A percentile compares a stretch with the other conserved stretches of the same genome.
phyloP scores from a whole-genome alignment of 352 stramenopile species.

The Phytophthora vignae region DNA sequence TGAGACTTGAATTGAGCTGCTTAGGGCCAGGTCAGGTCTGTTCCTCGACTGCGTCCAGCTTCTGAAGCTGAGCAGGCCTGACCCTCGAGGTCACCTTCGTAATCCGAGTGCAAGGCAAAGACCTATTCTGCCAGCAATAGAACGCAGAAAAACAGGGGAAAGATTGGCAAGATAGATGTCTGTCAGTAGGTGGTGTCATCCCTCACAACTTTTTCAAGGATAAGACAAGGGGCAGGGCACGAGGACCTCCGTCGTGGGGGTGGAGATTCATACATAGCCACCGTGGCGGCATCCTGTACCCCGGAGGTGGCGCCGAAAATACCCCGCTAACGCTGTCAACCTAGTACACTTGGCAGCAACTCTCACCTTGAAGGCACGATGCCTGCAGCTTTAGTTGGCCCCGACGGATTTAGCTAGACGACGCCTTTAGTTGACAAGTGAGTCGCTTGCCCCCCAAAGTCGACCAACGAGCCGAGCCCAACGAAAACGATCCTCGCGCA shows the following conservation, averaged over 20 bases:
- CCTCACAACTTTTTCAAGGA: constrained; percentile 18
- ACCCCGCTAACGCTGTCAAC: constrained; percentile 1
- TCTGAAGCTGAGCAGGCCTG: constrained; percentile 20
- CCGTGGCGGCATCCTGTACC: constrained; percentile 17
- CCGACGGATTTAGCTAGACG: constrained; percentile 16
- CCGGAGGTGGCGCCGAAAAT: constrained; percentile 10
- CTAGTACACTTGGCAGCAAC: constrained; percentile 2
- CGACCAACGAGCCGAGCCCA: neutral
- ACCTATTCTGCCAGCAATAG: constrained; percentile 39
- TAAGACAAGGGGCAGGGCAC: constrained; percentile 30
- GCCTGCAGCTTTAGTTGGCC: neutral
- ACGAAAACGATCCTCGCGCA: constrained; percentile 1
- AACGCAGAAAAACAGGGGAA: constrained; percentile 33
- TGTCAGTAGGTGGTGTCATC: constrained; percentile 23
- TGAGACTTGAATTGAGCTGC: constrained; percentile 31
- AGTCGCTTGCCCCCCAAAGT: neutral
- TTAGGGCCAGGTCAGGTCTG: constrained; percentile 42
- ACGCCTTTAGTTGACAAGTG: constrained; percentile 1
- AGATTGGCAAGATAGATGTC: constrained; percentile 31
- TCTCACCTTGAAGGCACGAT: constrained; percentile 17
- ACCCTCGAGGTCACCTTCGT: constrained; percentile 2
- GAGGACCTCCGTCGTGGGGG: constrained; percentile 4
- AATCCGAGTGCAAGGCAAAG: neutral
- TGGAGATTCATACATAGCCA: constrained; percentile 24
- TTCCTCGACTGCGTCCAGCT: constrained; percentile 30